Percentiles rank a stretch among this genome's conserved stretches.
Conservation (phyloP, 2,329 filamentous ascomycete genomes). For the Helotiales sp. region DNA sequence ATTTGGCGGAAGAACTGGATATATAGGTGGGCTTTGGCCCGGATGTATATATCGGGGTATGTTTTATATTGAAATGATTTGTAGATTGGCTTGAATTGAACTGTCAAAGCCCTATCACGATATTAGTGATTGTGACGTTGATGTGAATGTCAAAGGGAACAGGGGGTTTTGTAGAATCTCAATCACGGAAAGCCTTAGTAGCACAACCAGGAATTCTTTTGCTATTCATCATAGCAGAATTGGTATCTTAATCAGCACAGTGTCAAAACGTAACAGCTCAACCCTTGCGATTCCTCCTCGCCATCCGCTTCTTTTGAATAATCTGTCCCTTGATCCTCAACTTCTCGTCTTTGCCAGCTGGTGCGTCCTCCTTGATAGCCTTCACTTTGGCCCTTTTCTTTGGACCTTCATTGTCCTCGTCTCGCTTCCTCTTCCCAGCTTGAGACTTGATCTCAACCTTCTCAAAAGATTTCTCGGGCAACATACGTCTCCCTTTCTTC, state of each 20-base stretch:
- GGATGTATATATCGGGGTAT: too few relatives aligned
- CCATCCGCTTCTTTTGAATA: constrained; percentile 80
- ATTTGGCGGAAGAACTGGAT: too few relatives aligned
- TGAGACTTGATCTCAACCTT: constrained; percentile 13
- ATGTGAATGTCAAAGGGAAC: too few relatives aligned
- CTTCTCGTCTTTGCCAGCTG: constrained; percentile 51
- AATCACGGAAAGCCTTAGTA: background rate
- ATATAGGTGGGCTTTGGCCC: too few relatives aligned
- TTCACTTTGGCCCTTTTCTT: constrained; percentile 8
- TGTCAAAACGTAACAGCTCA: background rate
- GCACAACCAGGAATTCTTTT: background rate
- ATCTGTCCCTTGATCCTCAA: constrained; percentile 69
- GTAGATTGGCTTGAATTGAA: too few relatives aligned
- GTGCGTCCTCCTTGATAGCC: constrained; percentile 32
- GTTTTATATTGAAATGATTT: too few relatives aligned
- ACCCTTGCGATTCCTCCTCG: constrained; percentile 56
- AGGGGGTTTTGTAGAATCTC: too few relatives aligned
- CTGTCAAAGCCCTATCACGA: too few relatives aligned
- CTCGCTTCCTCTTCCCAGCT: background rate
- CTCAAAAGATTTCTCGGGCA: constrained; percentile 24
- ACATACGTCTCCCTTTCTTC: constrained; percentile 25
- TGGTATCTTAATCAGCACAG: background rate
- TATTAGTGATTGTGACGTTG: background rate
- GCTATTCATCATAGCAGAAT: background rate
- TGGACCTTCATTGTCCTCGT: constrained; percentile 9